Percentiles rank a stretch among this genome's conserved stretches.
phyloP scores from a whole-genome alignment of 208 protist genomes.

The Crithidia sp. region DNA sequence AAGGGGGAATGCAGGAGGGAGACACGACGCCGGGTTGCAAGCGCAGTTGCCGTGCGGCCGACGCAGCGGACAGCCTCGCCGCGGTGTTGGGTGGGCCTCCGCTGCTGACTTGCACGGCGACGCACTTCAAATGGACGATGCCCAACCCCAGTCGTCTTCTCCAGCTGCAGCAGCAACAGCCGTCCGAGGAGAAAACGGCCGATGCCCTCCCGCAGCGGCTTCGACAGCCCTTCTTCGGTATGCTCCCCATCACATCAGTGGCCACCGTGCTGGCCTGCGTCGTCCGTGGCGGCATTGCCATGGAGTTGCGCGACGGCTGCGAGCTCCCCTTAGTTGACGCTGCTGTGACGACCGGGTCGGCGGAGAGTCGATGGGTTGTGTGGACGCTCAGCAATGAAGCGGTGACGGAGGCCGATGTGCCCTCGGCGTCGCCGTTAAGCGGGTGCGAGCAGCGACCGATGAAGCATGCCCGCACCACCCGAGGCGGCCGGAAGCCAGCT shows the following conservation, averaged over 20 bases:
- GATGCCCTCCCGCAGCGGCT: background rate
- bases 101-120: conserved; percentile 50
- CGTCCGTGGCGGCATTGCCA: conserved; percentile 49
- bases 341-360: conserved; percentile 33
- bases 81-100: conserved; percentile 6
- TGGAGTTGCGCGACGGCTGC: conserved; percentile 58
- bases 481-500: background rate
- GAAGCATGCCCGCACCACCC: background rate
- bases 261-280: conserved; percentile 58
- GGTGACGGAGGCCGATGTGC: background rate
- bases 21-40: too few species aligned
- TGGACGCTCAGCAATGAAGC: conserved; percentile 34
- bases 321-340: conserved; percentile 51
- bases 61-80: background rate
- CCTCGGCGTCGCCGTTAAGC: background rate
- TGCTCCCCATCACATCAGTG: conserved; percentile 62
- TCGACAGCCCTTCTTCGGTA: conserved; percentile 39
- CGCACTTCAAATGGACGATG: conserved; percentile 79
- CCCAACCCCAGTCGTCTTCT: conserved; percentile 29
- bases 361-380: conserved; percentile 60
- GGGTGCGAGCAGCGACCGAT: background rate
- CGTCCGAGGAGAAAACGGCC: background rate
- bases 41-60: background rate
- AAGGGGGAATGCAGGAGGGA: too few species aligned
- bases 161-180: conserved; percentile 1